Base-by-base conservation (phyloP, 176 grass and related monocot species). In the Musa itinerans region DNA sequence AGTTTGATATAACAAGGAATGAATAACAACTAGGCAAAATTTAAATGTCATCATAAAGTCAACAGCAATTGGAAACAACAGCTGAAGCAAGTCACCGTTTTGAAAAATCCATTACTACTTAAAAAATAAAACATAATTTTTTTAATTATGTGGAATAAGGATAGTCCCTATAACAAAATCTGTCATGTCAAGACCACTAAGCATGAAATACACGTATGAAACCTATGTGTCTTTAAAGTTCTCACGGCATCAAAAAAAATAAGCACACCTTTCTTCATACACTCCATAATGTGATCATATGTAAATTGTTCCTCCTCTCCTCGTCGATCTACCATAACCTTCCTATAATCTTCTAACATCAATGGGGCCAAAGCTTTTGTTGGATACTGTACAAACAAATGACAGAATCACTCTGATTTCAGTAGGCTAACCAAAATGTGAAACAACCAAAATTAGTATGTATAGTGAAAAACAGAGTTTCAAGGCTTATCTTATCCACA, bases 321-420 rank as follows among this genome's bases (percentile, higher is more conserved):
- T 83, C 93, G 86, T 24, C 77, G 83, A 71, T 93, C 87, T 59
- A 93, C 84, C 67, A 88, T 82, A 26, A 97, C 87, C 75, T 98
- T 98, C 9, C 82, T 83, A 66, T 98, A 93, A 79, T 98, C 94
- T 83, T 98, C 88, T 26, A 98, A 86, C 94, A 98, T 93, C 71
- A 98, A 70, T 75, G 94, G 94, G 68, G 94, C 90, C 87, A 98
- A 86, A 75, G 94, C 90, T 77, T 93, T 98, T 74, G 94, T 98
- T 53, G 94, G 94, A 84, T 91, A 98, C 94, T 98, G 82, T 29
- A 72, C 10, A n/a, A 76, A n/a, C n/a, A 79, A 22, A 34, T 76
- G 11, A 75, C 8, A 76, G 53, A 76, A 75, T 11, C 51, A 82
- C 48, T 3, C 73, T 63, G 2, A 76, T 70, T 65, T 21, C 54